Base-by-base conservation (phyloP, 352 stramenopile species). In the Globisporangium takayamanum region DNA sequence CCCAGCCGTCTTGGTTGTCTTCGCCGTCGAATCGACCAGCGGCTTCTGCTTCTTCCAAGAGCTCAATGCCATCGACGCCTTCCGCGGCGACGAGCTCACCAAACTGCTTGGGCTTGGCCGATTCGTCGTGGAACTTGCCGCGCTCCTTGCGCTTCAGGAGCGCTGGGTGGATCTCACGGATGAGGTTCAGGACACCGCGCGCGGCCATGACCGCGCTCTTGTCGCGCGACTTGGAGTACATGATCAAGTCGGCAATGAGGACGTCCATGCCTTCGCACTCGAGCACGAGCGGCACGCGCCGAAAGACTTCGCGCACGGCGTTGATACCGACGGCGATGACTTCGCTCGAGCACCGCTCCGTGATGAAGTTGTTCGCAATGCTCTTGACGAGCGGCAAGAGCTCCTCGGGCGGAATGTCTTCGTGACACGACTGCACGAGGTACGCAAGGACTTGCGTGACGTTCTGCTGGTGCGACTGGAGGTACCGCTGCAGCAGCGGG, bases 321-420 rank as follows among this genome's bases (percentile, higher is more conserved):
- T 99, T 99, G 67, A 99, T 99, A 22, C 97, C 97, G 2, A 99
- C 91, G 12, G 97, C 96, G 73, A 99, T 98, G 63, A 98, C 92
- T 70, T 98, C 94, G 55, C 87, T 94, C 26, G 84, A 92, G 64
- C 92, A 98, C 33, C 94, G 79, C 62, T 99, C 97, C 1, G 92
- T 98, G 26, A 99, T 93, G 60, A 99, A 99, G 67, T 98, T 98
- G 78, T 99, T 93, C 39, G 96, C 95, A 66, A 99, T 98, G 42
- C 92, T 96, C 68, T 98, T 98, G 30, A 99, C 76, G 53, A 99
- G 86, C 39, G 93, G 94, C 59, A 98, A 68, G 39, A 99, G 68
- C 70, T 99, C 97, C 67, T 99, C 95, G 0, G 96, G 95, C 0
- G 97, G 97, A 37, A 99, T 95, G 62, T 97, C 89, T 33, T 98